phyloP scores from a whole-genome alignment of 2,329 filamentous ascomycete species.

The Colletotrichum sansevieriae region DNA sequence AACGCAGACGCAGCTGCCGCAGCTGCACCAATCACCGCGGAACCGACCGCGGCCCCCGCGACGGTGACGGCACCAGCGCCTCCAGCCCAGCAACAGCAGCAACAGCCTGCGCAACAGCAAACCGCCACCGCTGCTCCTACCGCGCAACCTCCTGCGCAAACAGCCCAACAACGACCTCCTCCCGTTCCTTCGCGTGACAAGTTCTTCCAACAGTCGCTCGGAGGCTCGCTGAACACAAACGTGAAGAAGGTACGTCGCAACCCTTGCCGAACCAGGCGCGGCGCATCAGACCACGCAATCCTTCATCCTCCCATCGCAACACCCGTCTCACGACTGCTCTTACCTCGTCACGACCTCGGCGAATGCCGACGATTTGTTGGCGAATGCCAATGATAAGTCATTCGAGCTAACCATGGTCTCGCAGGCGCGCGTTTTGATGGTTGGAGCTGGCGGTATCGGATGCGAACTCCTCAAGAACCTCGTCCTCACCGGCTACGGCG shows the following conservation, averaged over 20 bases:
- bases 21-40: slow-evolving; percentile 25
- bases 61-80: not conserved
- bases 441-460: slow-evolving; percentile 96
- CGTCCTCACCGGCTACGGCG: slow-evolving; percentile 89
- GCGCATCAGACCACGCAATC: slow-evolving; percentile 40
- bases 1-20: slow-evolving; percentile 32
- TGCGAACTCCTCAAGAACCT: slow-evolving; percentile 98
- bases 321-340: not conserved
- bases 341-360: not conserved
- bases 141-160: slow-evolving; percentile 33
- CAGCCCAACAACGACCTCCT: slow-evolving; percentile 42
- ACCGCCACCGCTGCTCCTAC: slow-evolving; percentile 13
- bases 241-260: slow-evolving; percentile 74
- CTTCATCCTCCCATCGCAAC: not conserved
- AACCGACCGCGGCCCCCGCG: slow-evolving; percentile 24
- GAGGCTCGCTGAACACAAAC: slow-evolving; percentile 70
- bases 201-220: slow-evolving; percentile 76
- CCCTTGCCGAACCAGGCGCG: slow-evolving; percentile 9
- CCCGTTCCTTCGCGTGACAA: slow-evolving; percentile 60
- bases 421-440: slow-evolving; percentile 89
- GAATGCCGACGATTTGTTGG: slow-evolving; percentile 4
- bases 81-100: slow-evolving; percentile 19
- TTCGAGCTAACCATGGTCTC: slow-evolving; percentile 50
- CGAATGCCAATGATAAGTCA: slow-evolving; percentile 20
- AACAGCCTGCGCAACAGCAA: slow-evolving; percentile 22